Evolutionary conservation across 2,329 filamentous ascomycete genomes (phyloP), one percentile per base, ranked within the genome.

Genomic region (Periconia sp.): DNA sequence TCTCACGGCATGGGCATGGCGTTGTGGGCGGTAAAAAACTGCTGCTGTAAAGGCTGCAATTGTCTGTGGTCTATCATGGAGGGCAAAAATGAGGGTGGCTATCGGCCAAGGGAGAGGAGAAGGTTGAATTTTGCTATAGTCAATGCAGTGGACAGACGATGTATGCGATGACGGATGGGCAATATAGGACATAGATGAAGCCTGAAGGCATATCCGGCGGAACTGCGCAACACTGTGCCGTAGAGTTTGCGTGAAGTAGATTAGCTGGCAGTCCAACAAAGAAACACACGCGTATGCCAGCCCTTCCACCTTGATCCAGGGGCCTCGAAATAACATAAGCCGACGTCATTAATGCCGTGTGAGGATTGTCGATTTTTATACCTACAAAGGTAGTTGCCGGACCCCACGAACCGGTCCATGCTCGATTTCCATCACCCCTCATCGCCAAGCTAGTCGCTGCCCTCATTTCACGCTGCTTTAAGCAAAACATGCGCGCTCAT

Each of bases 1-100:
- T 69, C 62, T 59, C 62, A 66, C 64, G 64, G 69, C 70, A 73
- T 72, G 68, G 68, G 70, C 63, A 68, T 59, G 72, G 71, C 69
- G 69, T 73, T 74, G 60, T 63, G 67, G 62, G 54, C 62, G 62
- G 58, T 60, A 62, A 62, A 55, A 58, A 61, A 52, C 52, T 45
- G 46, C 58, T 60, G 47, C 20, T 41, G 50, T 55, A 55, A 48
- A 53, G 56, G 49, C 56, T 59, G 61, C 58, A 57, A 58, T 50
- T 61, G 60, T 61, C 58, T 55, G 57, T 58, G 18, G 60, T 61
- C 58, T 55, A 58, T 58, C 20, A 56, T 62, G 61, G 56, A 61
- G 40, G 57, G 49, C 44, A 54, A 49, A 47, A 53, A 41, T 27
- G 50, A 40, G 52, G 41, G 42, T 23, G 40, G 53, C 35, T 2